Conservation (phyloP, 2,329 filamentous ascomycete genomes). For the Aspergillus caelatus region DNA sequence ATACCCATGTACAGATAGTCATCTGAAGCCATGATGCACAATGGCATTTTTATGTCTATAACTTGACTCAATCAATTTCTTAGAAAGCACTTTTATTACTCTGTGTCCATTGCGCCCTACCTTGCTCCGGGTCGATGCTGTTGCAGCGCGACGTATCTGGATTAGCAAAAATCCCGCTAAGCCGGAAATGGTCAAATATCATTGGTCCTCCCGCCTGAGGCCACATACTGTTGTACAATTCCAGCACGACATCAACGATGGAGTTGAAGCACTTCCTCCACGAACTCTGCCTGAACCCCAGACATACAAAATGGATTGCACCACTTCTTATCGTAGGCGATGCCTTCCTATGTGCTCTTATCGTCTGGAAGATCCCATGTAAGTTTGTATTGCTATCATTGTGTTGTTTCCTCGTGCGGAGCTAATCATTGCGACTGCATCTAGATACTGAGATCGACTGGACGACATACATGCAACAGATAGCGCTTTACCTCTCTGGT, state of each 20-base stretch:
- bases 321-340: constrained; percentile 71
- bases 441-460: constrained; percentile 97
- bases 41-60: constrained; percentile 2
- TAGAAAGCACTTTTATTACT: background rate
- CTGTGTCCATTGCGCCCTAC: background rate
- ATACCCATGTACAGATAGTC: constrained; percentile 29
- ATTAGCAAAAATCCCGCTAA: constrained; percentile 17
- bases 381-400: constrained; percentile 38
- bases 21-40: constrained; percentile 8
- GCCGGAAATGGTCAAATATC: constrained; percentile 21
- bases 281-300: constrained; percentile 55
- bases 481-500: constrained; percentile 75
- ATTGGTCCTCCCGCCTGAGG: constrained; percentile 20
- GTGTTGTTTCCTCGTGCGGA: constrained; percentile 10
- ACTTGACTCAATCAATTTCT: background rate
- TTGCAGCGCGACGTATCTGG: background rate
- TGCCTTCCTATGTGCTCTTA: constrained; percentile 68
- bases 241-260: constrained; percentile 28
- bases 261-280: constrained; percentile 33
- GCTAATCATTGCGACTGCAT: constrained; percentile 31
- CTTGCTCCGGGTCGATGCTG: background rate
- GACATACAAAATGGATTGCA: constrained; percentile 65
- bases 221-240: constrained; percentile 15
- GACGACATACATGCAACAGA: constrained; percentile 94
- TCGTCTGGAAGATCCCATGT: constrained; percentile 87